Base-by-base conservation (phyloP, 2,329 filamentous ascomycete genomes). In the Pseudogymnoascus sp. region DNA sequence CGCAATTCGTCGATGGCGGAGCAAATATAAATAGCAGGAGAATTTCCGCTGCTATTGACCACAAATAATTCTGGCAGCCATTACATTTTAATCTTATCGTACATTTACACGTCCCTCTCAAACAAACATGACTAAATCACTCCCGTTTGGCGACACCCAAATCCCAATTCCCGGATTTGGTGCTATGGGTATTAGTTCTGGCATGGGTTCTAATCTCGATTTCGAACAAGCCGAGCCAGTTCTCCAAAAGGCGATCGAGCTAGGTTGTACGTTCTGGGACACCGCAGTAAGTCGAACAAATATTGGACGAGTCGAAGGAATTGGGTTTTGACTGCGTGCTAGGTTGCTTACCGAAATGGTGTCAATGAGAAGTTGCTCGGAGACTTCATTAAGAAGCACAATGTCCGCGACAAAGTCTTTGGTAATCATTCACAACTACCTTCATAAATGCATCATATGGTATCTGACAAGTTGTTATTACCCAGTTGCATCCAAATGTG, bases 361-460 rank as follows among this genome's bases (percentile, higher is more conserved):
- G 74, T 79, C 11, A 81, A 82, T 59, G 80, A 82, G 62, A 80
- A 79, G 69, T 74, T 82, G 0, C 70, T 82, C 0, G 80, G 79
- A 3, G 78, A 80, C 33, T 82, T 81, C 64, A 80, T 82, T 65
- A 69, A 76, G 23, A 82, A 81, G 67, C 78, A 82, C 69, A 78
- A 81, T 59, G 72, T 78, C 9, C 77, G 80, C 1, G 78, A 81
- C 62, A 80, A 81, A 65, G 40, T 81, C n/a, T 81, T 81, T 65
- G 69, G 78, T 79, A 64, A 61, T 78, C 76, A 38, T 17, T 38
- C 15, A 15, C 37, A 38, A 17, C 37, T 17, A 9, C 37, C 15
- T 15, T 19, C 15, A 11, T 42, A 19, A 11, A 19, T 42, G 9
- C 38, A 42, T 42, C 38, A 11, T 42, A 42, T 19, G 9, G 38